These are phyloP conservation scores for Gnomoniopsis sp. DNA, from an alignment of 2,329 filamentous ascomycete species.

Conservation along the genomic window DNA sequence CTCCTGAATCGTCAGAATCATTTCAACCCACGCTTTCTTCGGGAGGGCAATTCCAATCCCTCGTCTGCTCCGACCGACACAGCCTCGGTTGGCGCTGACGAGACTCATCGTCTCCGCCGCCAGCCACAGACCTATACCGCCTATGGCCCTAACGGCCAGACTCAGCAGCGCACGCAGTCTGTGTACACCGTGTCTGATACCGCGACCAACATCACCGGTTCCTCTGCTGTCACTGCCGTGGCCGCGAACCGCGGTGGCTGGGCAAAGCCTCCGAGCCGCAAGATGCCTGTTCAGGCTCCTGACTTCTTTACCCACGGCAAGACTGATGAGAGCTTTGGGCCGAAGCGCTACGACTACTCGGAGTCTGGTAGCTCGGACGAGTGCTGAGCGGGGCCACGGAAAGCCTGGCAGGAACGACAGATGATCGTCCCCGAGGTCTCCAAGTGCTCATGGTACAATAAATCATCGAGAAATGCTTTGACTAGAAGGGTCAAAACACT, in stretches of 20 bases:
- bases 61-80: conserved; percentile 10
- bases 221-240: neutral
- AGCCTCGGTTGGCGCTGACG: neutral
- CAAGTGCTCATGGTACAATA: neutral
- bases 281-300: neutral
- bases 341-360: neutral
- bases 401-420: neutral
- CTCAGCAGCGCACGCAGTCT: conserved; percentile 7
- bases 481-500: too few relatives aligned
- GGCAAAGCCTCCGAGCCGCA: conserved; percentile 19
- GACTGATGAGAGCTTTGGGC: neutral
- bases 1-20: neutral
- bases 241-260: conserved; percentile 16
- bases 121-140: conserved; percentile 18
- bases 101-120: neutral
- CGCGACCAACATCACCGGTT: neutral
- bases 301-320: neutral
- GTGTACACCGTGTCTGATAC: conserved; percentile 5
- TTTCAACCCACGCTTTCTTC: neutral
- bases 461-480: neutral
- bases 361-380: neutral
- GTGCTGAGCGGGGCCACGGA: neutral
- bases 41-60: neutral
- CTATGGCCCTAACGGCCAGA: conserved; percentile 22
- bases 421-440: neutral